Evolutionary conservation across 257 asterid species (phyloP), one percentile per base, ranked within the genome.

Genomic region (Solanum peruvianum): DNA sequence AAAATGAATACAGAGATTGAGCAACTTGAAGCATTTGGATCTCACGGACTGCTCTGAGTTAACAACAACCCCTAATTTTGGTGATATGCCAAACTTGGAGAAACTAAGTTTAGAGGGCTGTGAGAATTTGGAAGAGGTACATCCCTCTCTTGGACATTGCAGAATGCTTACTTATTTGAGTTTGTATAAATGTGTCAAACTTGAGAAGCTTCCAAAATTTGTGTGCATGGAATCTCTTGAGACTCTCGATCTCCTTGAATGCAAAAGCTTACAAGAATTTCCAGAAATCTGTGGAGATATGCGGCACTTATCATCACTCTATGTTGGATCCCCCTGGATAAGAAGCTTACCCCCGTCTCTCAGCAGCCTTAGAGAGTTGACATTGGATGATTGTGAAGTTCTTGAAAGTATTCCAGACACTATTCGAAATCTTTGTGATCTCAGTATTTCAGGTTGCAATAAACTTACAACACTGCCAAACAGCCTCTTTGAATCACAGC

Each of bases 161-260:
- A 58, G 7, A 58, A 9, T 10, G 82, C 82, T 73, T 37, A 21
- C 18, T 21, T 5, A 0, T 21, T 73, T 76, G 58, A 6, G 2
- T 41, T 76, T 76, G 58, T 0, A 0, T 1, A 1, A 2, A 1
- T 76, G 83, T 76, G 0, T 0, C 20, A 76, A 76, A 76, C 58
- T 76, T 76, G 41, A 76, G 83, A 76, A 23, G 23, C 83, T 76
- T 76, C 58, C 83, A 23, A 76, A 76, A 76, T 41, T 76, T 76
- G 83, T 76, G 0, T 4, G 3, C 23, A 2, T 76, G 83, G 35
- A 76, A n/a, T 76, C 58, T 76, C 83, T 76, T 41, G 47, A 3
- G 58, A 1, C 1, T 76, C 82, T 75, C 58, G 0, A 6, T 5
- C 82, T 75, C 6, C 0, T 0, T 4, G 1, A 0, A 2, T 44